Percentiles rank a stretch among this genome's conserved stretches.
phyloP scores from a whole-genome alignment of 78 protist species.

The Guillardia theta region DNA sequence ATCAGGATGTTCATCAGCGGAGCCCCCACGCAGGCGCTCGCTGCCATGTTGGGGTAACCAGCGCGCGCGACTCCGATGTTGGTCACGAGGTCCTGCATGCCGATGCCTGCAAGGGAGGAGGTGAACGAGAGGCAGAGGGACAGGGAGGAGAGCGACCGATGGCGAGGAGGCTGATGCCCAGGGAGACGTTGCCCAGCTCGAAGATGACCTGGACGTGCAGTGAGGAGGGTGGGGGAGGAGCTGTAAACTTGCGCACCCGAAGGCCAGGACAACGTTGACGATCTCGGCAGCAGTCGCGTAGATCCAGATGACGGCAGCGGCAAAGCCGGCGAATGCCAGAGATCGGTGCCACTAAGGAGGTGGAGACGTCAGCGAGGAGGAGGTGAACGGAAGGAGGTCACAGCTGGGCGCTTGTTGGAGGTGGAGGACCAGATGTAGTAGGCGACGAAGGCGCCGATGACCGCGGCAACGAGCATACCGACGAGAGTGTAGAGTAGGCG shows the following conservation, averaged over 20 bases:
- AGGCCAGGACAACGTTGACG: not conserved
- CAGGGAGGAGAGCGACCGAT: too few relatives aligned
- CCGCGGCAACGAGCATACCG: too few relatives aligned
- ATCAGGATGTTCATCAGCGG: not conserved
- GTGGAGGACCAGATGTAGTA: too few relatives aligned
- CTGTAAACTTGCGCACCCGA: not conserved
- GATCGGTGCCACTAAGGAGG: not conserved
- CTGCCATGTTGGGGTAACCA: not conserved
- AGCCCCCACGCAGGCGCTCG: not conserved
- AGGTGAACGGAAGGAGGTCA: too few relatives aligned
- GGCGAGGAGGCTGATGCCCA: not conserved
- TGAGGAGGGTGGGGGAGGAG: not conserved
- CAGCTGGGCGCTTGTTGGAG: too few relatives aligned
- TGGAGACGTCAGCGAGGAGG: too few relatives aligned
- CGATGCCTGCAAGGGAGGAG: too few relatives aligned
- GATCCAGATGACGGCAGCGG: not conserved
- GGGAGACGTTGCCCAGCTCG: not conserved
- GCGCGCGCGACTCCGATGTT: slow-evolving; percentile 2
- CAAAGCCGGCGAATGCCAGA: not conserved
- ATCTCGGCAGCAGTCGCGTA: not conserved
- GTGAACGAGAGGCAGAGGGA: too few relatives aligned
- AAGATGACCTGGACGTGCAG: not conserved
- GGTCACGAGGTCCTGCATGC: slow-evolving; percentile 1
- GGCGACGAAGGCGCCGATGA: too few relatives aligned
- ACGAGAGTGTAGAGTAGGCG: too few relatives aligned